Percentiles rank a stretch among this genome's conserved stretches.
Conservation (phyloP, 2,329 filamentous ascomycete genomes). For the Colletotrichum plurivorum region DNA sequence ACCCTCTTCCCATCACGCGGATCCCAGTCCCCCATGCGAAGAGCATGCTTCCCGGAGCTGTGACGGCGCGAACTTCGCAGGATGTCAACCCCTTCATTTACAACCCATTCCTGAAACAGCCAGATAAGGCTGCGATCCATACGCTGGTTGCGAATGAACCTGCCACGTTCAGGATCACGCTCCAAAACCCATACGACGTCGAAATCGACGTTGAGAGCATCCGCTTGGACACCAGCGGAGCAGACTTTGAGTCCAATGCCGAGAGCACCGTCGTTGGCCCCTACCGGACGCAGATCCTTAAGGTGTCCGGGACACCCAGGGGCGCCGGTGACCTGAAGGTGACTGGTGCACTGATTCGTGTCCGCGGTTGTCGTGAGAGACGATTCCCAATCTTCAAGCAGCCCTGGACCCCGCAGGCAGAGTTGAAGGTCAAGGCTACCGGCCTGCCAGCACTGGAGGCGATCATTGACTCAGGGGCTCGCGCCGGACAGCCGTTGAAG, state of each 20-base stretch:
- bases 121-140: constrained; percentile 69
- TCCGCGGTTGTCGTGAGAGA: constrained; percentile 85
- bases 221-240: constrained; percentile 79
- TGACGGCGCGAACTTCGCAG: constrained; percentile 66
- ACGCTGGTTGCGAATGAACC: constrained; percentile 85
- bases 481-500: constrained; percentile 58
- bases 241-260: constrained; percentile 76
- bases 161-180: constrained; percentile 82
- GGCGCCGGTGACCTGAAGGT: constrained; percentile 79
- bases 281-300: constrained; percentile 85
- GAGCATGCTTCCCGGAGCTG: constrained; percentile 66
- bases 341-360: constrained; percentile 83
- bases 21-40: constrained; percentile 77
- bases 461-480: constrained; percentile 54
- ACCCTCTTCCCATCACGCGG: constrained; percentile 71
- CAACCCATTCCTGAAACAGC: constrained; percentile 87
- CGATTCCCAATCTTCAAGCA: constrained; percentile 87
- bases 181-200: constrained; percentile 96
- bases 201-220: constrained; percentile 91
- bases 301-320: constrained; percentile 77
- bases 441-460: constrained; percentile 73
- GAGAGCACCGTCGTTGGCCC: constrained; percentile 81
- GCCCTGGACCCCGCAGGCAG: constrained; percentile 79
- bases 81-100: constrained; percentile 91
- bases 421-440: constrained; percentile 82